phyloP scores from a whole-genome alignment of 1,139 yeast species.

The Nematodospora anomalae region DNA sequence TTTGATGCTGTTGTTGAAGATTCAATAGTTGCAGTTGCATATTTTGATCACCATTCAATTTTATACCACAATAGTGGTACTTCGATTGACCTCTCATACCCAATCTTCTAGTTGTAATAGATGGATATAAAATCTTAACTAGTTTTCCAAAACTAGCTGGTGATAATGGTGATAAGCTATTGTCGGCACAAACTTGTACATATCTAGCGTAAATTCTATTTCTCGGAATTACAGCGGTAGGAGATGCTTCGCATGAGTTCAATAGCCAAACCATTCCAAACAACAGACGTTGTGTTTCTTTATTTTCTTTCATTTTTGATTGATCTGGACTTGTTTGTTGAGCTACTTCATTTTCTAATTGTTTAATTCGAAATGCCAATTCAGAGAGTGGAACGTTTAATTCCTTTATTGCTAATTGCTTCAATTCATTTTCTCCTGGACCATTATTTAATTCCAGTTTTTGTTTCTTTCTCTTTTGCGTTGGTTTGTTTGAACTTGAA shows the following conservation, averaged over 20 bases:
- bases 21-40: conserved; percentile 17
- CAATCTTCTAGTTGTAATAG: conserved; percentile 74
- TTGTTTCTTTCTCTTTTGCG: conserved; percentile 24
- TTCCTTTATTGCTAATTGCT: conserved; percentile 47
- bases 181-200: conserved; percentile 68
- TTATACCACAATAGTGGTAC: conserved; percentile 88
- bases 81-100: conserved; percentile 90
- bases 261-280: conserved; percentile 83
- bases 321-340: conserved; percentile 11
- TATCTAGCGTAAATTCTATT: conserved; percentile 81
- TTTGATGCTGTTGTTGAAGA: conserved; percentile 11
- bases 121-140: conserved; percentile 72
- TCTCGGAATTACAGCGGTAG: conserved; percentile 78
- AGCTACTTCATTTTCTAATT: conserved; percentile 40
- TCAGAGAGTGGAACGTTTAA: conserved; percentile 47
- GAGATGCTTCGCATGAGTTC: conserved; percentile 63
- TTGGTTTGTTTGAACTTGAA: conserved; percentile 2
- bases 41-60: conserved; percentile 53
- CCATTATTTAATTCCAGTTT: conserved; percentile 30
- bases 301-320: conserved; percentile 22
- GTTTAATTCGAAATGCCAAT: conserved; percentile 50
- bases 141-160: conserved; percentile 90
- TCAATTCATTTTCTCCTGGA: conserved; percentile 41
- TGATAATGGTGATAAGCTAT: conserved; percentile 66
- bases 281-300: conserved; percentile 70